Base-by-base conservation (phyloP, 352 stramenopile species). In the Globisporangium apiculatum region DNA sequence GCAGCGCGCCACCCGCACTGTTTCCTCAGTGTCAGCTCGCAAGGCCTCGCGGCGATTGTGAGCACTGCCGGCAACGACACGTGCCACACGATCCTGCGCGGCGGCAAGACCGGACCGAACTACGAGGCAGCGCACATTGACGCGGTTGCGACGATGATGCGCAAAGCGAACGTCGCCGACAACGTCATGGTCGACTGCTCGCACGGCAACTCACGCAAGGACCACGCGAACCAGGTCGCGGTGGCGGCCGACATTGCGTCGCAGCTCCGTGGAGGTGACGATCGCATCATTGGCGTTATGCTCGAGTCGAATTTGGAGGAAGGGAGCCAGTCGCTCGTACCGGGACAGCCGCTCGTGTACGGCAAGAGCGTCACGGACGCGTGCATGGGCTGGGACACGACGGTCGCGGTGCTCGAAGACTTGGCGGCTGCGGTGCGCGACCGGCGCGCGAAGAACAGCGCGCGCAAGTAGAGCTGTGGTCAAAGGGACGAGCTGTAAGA, bases 111-210 rank as follows among this genome's bases (percentile, higher is more conserved):
- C 36, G 87, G 86, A 11, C 86, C 87, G 9, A 96, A 96, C 75
- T 96, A 76, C 55, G 74, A 84, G 59, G 85, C 87, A 59, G 59
- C 85, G 71, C 73, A 94, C 70, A 84, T 96, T n/a, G 77, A 94
- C 5, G 79, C 82, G 51, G 79, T 78, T 11, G 89, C 81, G 45
- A 69, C 65, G 51, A 75, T 92, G 57, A 90, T 95, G 72, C 80
- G 89, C 65, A 94, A 94, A 75, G 71, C 84, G 15, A 89, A 91
- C 41, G 48, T 92, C 47, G 64, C 76, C 55, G 75, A 91, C 68
- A 92, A 93, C 63, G 64, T 96, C 49, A 96, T 96, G 87, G 71
- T 96, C 37, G 87, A 96, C 79, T 96, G 85, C 72, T 94, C 83
- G 68, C 87, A 96, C 67, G 86, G 87, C 61, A 96, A 96, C 78